Evolutionary conservation across 371 early-diverging fungal genomes (phyloP).

Genomic region (Synchytrium microbalum): DNA sequence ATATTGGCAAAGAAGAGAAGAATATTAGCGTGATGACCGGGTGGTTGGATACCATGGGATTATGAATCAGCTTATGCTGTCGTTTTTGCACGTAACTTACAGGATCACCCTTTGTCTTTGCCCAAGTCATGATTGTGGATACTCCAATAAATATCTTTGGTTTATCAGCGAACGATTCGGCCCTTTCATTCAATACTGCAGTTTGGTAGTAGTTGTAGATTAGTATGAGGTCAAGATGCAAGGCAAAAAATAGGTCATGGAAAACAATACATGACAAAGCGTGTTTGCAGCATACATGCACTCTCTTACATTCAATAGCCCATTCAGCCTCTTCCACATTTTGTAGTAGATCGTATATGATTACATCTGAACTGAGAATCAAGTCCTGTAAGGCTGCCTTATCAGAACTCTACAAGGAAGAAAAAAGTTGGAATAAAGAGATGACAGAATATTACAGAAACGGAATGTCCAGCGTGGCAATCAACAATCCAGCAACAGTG

Average conservation of each 20-base stretch:
- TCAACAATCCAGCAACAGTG: no score
- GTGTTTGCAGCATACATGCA: neutral
- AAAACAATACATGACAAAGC: neutral
- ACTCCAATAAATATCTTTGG: constrained; percentile 44
- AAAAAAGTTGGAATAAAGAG: no score
- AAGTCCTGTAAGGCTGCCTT: no score
- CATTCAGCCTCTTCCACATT: no score
- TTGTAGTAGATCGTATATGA: no score
- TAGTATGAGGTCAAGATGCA: no score
- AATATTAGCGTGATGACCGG: constrained; percentile 1
- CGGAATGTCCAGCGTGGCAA: no score
- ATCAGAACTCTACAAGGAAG: no score
- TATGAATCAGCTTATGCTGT: no score
- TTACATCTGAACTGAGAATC: no score
- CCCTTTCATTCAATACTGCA: constrained; percentile 33
- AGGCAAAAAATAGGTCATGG: no score
- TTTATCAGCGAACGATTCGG: constrained; percentile 34
- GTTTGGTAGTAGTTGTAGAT: constrained; percentile 3
- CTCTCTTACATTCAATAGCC: neutral
- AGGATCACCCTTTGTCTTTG: constrained; percentile 40
- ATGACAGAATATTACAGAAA: no score
- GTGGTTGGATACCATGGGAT: neutral
- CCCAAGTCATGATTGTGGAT: constrained; percentile 50
- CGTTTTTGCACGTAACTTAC: constrained; percentile 13
- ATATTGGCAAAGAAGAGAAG: constrained; percentile 1